Conservation (phyloP, 352 stramenopile species). For the Phytophthora quininea region DNA sequence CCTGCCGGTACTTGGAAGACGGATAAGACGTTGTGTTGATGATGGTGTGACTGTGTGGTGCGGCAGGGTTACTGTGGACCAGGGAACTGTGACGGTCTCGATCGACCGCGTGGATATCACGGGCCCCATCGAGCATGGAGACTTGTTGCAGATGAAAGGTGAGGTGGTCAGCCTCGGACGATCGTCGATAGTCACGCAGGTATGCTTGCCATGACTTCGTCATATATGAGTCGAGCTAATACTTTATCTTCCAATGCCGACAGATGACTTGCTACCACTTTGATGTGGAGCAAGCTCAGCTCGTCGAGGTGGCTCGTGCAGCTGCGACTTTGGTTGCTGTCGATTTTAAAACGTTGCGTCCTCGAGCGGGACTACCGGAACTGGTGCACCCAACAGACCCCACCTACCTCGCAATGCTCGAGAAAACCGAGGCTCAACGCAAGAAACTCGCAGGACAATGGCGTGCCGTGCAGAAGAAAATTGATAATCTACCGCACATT, state of each 20-base stretch:
- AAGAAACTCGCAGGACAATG: slow-evolving; percentile 64
- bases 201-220: background rate
- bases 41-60: background rate
- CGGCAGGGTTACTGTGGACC: slow-evolving; percentile 20
- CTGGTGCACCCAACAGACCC: slow-evolving; percentile 3
- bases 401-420: background rate
- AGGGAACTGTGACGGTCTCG: slow-evolving; percentile 62
- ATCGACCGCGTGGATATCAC: slow-evolving; percentile 71
- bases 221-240: background rate
- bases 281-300: slow-evolving; percentile 1
- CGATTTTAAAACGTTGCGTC: slow-evolving; percentile 6
- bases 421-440: background rate
- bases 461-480: slow-evolving; percentile 67
- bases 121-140: slow-evolving; percentile 62
- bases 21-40: background rate
- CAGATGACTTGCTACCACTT: slow-evolving; percentile 3
- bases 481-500: slow-evolving; percentile 65
- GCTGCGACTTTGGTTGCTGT: background rate
- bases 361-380: background rate
- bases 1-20: too few relatives aligned
- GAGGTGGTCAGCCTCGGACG: slow-evolving; percentile 59
- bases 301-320: background rate
- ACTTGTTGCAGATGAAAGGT: slow-evolving; percentile 65
- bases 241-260: background rate
- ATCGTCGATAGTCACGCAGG: slow-evolving; percentile 53